These are phyloP conservation scores for Mycena vitilis DNA, from an alignment of 768 basidiomycete genomes.

Conservation along the genomic window DNA sequence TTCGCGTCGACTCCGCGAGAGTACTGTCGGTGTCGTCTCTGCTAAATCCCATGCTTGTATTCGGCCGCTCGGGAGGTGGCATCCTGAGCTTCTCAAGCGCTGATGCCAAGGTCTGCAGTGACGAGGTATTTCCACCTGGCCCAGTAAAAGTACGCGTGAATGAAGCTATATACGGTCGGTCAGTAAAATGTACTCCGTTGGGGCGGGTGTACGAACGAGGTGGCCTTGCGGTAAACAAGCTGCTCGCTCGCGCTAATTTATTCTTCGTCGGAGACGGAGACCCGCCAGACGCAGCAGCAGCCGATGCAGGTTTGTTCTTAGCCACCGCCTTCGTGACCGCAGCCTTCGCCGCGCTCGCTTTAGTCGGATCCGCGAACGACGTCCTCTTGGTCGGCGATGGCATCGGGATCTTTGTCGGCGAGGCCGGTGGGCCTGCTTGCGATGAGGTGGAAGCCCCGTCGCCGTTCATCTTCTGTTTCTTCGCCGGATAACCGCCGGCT, in stretches of 20 bases:
- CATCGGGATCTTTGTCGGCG: slow-evolving; percentile 29
- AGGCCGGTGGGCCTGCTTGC: slow-evolving; percentile 7
- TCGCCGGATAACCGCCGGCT: slow-evolving; percentile 26
- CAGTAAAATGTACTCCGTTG: not conserved
- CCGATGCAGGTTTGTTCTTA: slow-evolving; percentile 33
- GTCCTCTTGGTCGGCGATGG: slow-evolving; percentile 28
- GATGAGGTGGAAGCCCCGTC: slow-evolving; percentile 8
- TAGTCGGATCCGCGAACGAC: slow-evolving; percentile 34
- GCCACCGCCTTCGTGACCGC: slow-evolving; percentile 23
- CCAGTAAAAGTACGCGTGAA: slow-evolving; percentile 34
- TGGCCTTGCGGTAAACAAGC: slow-evolving; percentile 31
- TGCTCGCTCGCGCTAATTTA: slow-evolving; percentile 28
- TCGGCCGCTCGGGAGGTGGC: slow-evolving; percentile 74
- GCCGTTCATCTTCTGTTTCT: slow-evolving; percentile 34
- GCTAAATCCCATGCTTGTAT: slow-evolving; percentile 78
- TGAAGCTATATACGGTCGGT: slow-evolving; percentile 18
- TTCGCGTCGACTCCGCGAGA: slow-evolving; percentile 31
- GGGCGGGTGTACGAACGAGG: slow-evolving; percentile 25
- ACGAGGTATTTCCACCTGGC: slow-evolving; percentile 49
- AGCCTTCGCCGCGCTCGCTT: slow-evolving; percentile 30
- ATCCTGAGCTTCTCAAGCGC: slow-evolving; percentile 79
- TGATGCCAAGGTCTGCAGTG: slow-evolving; percentile 72
- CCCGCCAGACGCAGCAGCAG: slow-evolving; percentile 22
- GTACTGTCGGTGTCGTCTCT: slow-evolving; percentile 43
- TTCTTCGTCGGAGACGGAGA: slow-evolving; percentile 34